Conservation (phyloP, 495 filamentous ascomycete genomes). For the Pseudoneurospora amorphoporcata region DNA sequence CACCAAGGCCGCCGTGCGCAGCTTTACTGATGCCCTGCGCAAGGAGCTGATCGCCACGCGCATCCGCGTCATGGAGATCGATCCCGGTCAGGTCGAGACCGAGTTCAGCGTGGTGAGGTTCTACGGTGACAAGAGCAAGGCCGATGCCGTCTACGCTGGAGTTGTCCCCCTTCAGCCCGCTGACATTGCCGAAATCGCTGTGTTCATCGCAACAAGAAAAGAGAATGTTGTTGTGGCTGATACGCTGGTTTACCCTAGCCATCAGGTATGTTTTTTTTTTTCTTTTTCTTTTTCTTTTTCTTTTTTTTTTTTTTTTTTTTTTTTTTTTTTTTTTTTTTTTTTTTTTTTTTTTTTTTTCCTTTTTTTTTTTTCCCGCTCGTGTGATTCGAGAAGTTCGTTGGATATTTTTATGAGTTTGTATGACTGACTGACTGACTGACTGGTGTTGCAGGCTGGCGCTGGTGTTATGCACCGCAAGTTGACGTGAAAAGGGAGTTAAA, state of each 20-base stretch:
- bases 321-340: too few species aligned
- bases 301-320: too few species aligned
- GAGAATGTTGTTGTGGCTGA: slow-evolving; percentile 97
- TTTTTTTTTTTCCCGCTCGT: not conserved
- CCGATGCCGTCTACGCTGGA: slow-evolving; percentile 91
- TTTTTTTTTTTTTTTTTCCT: too few species aligned
- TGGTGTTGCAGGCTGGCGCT: slow-evolving; percentile 22
- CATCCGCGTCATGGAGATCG: slow-evolving; percentile 84
- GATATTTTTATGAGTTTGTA: not conserved
- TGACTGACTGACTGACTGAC: not conserved
- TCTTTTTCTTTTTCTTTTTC: too few species aligned
- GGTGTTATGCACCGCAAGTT: slow-evolving; percentile 25
- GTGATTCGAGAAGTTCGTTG: not conserved
- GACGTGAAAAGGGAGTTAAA: not conserved
- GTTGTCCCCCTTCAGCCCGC: slow-evolving; percentile 91
- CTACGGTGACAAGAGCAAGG: slow-evolving; percentile 84
- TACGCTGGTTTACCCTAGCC: slow-evolving; percentile 81
- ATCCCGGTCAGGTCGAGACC: slow-evolving; percentile 95
- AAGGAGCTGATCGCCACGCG: slow-evolving; percentile 81
- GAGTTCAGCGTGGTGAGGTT: slow-evolving; percentile 94
- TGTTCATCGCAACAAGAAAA: slow-evolving; percentile 76
- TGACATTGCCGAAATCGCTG: slow-evolving; percentile 89
- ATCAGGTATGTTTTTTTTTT: slow-evolving; percentile 47
- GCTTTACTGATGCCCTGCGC: slow-evolving; percentile 80
- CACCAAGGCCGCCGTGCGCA: slow-evolving; percentile 84